Conservation (phyloP, 2,329 filamentous ascomycete species). For the Zymoseptoria tritici region DNA sequence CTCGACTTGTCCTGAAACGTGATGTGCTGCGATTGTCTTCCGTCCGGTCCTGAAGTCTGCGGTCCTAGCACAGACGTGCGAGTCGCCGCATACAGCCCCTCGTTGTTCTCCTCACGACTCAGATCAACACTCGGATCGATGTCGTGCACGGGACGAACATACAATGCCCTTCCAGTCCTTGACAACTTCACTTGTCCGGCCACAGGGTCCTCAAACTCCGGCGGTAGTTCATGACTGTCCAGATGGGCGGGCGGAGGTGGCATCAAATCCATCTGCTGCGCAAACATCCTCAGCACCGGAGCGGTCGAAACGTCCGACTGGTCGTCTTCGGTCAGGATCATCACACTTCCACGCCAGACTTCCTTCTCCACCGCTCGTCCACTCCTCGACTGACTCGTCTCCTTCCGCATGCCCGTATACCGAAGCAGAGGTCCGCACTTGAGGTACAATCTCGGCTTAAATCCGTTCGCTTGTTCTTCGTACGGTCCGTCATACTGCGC, state of each 20-base stretch:
- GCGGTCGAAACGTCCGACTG: conserved; percentile 73
- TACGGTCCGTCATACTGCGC: conserved; percentile 56
- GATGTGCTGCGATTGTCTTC: conserved; percentile 24
- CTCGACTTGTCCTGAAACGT: conserved; percentile 39
- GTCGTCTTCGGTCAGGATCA: conserved; percentile 88
- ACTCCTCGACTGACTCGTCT: conserved; percentile 39
- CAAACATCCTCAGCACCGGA: conserved; percentile 76
- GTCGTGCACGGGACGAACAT: conserved; percentile 82
- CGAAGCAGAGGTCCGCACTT: conserved; percentile 86
- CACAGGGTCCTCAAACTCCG: conserved; percentile 82
- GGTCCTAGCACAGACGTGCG: conserved; percentile 27
- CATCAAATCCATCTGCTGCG: conserved; percentile 74
- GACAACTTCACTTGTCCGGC: conserved; percentile 81
- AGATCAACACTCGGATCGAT: conserved; percentile 71
- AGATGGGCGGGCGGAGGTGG: conserved; percentile 68
- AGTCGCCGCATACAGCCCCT: conserved; percentile 66
- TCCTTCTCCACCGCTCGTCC: conserved; percentile 52
- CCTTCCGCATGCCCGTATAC: conserved; percentile 73
- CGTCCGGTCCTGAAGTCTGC: conserved; percentile 19
- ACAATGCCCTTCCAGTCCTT: conserved; percentile 75
- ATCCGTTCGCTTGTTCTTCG: conserved; percentile 59
- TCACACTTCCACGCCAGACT: conserved; percentile 85
- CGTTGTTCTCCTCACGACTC: conserved; percentile 70
- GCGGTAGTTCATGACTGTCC: conserved; percentile 54
- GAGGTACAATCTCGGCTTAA: conserved; percentile 75